Percentiles rank a stretch among this genome's conserved stretches.
Evolutionary conservation across 2,329 filamentous ascomycete species (phyloP).

Genomic region (Alternaria metachromatica): DNA sequence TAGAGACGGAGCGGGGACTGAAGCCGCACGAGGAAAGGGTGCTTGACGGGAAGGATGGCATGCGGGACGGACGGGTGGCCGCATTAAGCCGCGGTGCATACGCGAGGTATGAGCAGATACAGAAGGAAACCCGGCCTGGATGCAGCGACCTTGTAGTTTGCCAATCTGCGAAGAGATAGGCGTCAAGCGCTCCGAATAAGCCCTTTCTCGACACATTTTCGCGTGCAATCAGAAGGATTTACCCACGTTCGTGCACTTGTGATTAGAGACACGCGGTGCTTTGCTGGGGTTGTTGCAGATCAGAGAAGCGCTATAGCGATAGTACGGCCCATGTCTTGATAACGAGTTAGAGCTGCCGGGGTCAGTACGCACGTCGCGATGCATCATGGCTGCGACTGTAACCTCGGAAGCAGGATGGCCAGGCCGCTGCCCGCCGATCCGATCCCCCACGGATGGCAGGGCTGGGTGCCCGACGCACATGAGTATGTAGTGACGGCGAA

Average conservation of each 20-base stretch:
- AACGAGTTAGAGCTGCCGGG: not conserved
- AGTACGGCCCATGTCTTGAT: conserved; percentile 4
- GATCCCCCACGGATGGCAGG: not conserved
- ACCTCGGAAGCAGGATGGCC: not conserved
- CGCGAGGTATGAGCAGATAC: conserved; percentile 18
- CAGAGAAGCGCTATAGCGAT: not conserved
- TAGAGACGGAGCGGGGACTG: not conserved
- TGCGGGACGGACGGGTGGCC: conserved; percentile 24
- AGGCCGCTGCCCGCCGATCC: not conserved
- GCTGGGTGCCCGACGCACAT: not conserved
- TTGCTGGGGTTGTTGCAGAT: conserved; percentile 3
- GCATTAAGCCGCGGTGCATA: conserved; percentile 26
- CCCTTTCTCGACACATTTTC: not conserved
- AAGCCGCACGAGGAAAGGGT: conserved; percentile 1
- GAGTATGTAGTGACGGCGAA: not conserved
- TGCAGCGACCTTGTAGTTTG: not conserved
- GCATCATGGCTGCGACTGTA: not conserved
- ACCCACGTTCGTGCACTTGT: not conserved
- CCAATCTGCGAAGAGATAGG: not conserved
- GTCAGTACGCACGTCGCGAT: not conserved
- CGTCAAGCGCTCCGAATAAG: conserved; percentile 2
- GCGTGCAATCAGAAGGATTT: not conserved
- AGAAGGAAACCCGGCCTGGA: conserved; percentile 24
- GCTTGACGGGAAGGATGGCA: conserved; percentile 2
- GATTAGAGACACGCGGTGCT: conserved; percentile 11